These are phyloP conservation scores for Goffeauzyma gilvescens DNA, from an alignment of 768 basidiomycete species.

Conservation along the genomic window DNA sequence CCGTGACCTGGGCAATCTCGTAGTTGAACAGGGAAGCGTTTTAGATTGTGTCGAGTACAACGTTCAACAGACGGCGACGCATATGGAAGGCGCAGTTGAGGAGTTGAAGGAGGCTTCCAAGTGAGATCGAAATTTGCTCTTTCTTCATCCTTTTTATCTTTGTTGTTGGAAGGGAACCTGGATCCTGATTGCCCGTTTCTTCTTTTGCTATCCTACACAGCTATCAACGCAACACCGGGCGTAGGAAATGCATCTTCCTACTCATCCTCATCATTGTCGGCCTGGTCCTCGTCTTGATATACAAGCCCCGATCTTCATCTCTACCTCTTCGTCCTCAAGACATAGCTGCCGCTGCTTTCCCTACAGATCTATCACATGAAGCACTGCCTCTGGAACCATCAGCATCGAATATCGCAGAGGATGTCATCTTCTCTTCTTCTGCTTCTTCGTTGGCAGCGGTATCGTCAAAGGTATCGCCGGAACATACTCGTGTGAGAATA, in stretches of 20 bases:
- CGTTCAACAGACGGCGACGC: constrained; percentile 70
- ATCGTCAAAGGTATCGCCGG: background rate
- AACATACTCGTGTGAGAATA: background rate
- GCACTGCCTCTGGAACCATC: too few species aligned
- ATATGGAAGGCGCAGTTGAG: constrained; percentile 63
- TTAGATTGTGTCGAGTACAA: constrained; percentile 95
- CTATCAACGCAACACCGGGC: constrained; percentile 84
- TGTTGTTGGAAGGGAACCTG: background rate
- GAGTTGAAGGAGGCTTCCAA: constrained; percentile 64
- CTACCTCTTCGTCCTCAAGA: too few species aligned
- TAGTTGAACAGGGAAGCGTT: constrained; percentile 94
- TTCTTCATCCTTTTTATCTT: background rate
- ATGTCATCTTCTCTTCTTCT: background rate
- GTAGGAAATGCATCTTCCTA: constrained; percentile 81
- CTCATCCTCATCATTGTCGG: constrained; percentile 76
- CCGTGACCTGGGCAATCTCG: constrained; percentile 76
- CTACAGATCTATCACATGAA: too few species aligned
- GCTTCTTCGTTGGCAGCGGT: background rate
- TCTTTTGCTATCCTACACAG: constrained; percentile 33
- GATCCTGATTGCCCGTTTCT: background rate
- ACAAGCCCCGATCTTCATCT: constrained; percentile 49
- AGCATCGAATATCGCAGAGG: background rate
- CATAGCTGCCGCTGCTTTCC: background rate
- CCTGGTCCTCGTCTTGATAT: constrained; percentile 67
- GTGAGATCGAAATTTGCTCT: constrained; percentile 36